A percentile compares a stretch with the other conserved stretches of the same genome.
Conservation (phyloP, 768 basidiomycete genomes). For the Mrakia hoshinonis region DNA sequence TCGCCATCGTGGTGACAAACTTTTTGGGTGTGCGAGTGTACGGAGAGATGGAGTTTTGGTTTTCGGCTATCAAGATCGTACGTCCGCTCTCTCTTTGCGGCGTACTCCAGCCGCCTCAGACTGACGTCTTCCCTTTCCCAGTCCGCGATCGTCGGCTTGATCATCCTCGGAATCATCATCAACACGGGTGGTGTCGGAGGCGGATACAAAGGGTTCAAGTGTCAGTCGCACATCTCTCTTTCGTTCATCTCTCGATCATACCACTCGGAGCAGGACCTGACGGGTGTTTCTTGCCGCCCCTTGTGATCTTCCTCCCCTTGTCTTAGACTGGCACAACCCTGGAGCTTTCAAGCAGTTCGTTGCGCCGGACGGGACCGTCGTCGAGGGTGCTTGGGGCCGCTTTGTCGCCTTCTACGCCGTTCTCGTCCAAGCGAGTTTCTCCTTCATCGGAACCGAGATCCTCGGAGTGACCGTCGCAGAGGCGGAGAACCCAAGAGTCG, state of each 20-base stretch:
- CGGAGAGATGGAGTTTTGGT: conserved; percentile 42
- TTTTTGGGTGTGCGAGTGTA: conserved; percentile 44
- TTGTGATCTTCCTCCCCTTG: not conserved
- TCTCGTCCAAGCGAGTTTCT: conserved; percentile 32
- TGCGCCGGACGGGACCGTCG: conserved; percentile 21
- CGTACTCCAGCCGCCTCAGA: too few species aligned
- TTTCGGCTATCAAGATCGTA: conserved; percentile 37
- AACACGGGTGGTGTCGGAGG: conserved; percentile 32
- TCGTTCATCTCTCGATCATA: not conserved
- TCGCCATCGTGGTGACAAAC: conserved; percentile 41
- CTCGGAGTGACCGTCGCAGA: conserved; percentile 42
- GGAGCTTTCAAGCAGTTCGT: conserved; percentile 23
- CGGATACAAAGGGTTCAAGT: conserved; percentile 24
- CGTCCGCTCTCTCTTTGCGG: too few species aligned
- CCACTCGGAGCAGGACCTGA: too few species aligned
- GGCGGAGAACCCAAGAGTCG: conserved; percentile 42
- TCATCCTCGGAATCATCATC: conserved; percentile 38
- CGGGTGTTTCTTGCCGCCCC: too few species aligned
- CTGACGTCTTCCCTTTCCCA: too few species aligned
- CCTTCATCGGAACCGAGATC: conserved; percentile 30
- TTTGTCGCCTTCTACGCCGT: conserved; percentile 44
- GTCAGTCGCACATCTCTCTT: not conserved
- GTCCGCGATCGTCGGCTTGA: conserved; percentile 44
- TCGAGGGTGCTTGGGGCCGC: conserved; percentile 30
- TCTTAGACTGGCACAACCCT: conserved; percentile 25